Conservation (phyloP, 306 rosid genomes). For the Corylus avellana region DNA sequence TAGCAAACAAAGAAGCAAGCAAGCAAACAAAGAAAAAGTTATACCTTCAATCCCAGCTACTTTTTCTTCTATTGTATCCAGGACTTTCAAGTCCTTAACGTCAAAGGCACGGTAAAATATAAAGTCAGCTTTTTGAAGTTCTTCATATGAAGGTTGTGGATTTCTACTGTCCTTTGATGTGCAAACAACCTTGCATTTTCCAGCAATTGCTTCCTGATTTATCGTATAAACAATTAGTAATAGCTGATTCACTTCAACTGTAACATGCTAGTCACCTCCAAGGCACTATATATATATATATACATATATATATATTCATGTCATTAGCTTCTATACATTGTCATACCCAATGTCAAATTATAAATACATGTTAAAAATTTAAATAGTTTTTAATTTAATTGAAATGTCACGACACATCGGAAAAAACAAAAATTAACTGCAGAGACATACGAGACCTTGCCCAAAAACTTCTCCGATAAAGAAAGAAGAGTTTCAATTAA, state of each 20-base stretch:
- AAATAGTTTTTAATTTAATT: not conserved
- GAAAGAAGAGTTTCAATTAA: not conserved
- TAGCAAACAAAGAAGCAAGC: not conserved
- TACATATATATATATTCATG: not conserved
- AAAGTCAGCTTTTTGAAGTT: conserved; percentile 61
- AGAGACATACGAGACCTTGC: not conserved
- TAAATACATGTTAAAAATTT: not conserved
- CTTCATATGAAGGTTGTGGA: conserved; percentile 56
- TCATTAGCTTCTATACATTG: not conserved
- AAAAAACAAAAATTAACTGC: not conserved
- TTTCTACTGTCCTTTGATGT: conserved; percentile 64
- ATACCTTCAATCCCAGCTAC: conserved; percentile 70
- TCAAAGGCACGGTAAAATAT: conserved; percentile 80
- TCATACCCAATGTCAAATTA: not conserved
- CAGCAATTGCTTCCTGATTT: conserved; percentile 83
- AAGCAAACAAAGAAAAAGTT: not conserved
- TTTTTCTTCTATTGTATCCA: conserved; percentile 50
- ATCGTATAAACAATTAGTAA: conserved; percentile 3
- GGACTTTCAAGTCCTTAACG: conserved; percentile 44
- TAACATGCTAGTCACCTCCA: not conserved
- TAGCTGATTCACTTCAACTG: not conserved
- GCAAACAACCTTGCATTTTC: conserved; percentile 83
- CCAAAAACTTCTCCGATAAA: not conserved
- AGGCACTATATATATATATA: not conserved
- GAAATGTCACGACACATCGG: not conserved